A percentile compares a stretch with the other conserved stretches of the same genome.
Conservation (phyloP, 257 asterid species). For the Scutellaria baicalensis region DNA sequence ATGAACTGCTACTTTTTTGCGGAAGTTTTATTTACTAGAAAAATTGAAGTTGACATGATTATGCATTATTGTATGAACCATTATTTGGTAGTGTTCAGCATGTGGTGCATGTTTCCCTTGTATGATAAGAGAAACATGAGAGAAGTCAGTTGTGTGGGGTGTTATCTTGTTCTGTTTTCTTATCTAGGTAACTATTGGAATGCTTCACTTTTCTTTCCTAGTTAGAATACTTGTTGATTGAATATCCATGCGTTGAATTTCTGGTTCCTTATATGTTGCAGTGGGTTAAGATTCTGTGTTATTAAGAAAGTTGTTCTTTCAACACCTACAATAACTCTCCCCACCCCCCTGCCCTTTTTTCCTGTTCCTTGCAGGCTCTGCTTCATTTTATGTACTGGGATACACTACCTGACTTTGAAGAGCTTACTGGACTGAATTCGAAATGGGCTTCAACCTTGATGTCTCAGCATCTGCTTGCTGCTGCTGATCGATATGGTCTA, state of each 20-base stretch:
- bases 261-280: background rate
- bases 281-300: background rate
- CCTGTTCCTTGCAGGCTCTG: conserved; percentile 48
- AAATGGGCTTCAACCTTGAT: conserved; percentile 89
- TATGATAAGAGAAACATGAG: background rate
- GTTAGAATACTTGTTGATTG: background rate
- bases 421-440: conserved; percentile 72
- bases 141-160: background rate
- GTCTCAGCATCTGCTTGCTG: conserved; percentile 96
- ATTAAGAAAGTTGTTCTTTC: background rate
- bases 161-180: background rate
- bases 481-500: conserved; percentile 89
- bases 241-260: background rate
- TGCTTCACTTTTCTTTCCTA: background rate
- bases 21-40: background rate
- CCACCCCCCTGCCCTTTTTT: too few species aligned
- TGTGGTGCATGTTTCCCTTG: background rate
- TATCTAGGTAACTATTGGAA: background rate
- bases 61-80: background rate
- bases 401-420: conserved; percentile 75
- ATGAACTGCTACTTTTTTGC: background rate
- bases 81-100: background rate
- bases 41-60: background rate
- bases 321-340: background rate
- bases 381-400: conserved; percentile 94